phyloP scores from a whole-genome alignment of 371 early-diverging fungal genomes.

The Rhizopus microsporus region DNA sequence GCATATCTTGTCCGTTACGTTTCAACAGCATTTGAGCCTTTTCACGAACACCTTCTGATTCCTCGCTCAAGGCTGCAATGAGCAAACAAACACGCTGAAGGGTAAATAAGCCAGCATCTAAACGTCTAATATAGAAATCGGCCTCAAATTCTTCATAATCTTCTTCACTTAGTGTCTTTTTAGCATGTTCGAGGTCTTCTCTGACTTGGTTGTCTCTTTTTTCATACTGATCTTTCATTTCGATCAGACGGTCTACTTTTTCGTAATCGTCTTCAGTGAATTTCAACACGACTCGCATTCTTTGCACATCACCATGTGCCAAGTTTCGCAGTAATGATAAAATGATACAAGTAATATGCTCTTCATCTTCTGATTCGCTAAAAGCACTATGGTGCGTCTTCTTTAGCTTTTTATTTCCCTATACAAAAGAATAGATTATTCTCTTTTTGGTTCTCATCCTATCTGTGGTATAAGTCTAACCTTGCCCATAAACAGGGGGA shows the following conservation, averaged over 20 bases:
- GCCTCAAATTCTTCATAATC: constrained; percentile 59
- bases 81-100: constrained; percentile 76
- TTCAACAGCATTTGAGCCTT: constrained; percentile 13
- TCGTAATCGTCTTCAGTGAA: constrained; percentile 80
- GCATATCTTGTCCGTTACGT: constrained; percentile 26
- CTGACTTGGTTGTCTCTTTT: constrained; percentile 57
- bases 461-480: constrained; percentile 20
- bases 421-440: constrained; percentile 10
- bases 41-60: constrained; percentile 40
- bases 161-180: constrained; percentile 48
- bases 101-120: constrained; percentile 83
- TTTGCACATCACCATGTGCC: constrained; percentile 60
- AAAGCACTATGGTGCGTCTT: constrained; percentile 63
- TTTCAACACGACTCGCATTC: constrained; percentile 79
- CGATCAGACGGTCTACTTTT: constrained; percentile 77
- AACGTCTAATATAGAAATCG: constrained; percentile 58
- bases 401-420: constrained; percentile 72
- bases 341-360: constrained; percentile 82
- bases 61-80: constrained; percentile 63
- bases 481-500: constrained; percentile 78
- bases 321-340: constrained; percentile 69
- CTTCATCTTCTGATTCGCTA: constrained; percentile 79
- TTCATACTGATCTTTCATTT: constrained; percentile 70
- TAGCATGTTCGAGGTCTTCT: constrained; percentile 50
- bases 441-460: neutral